A percentile compares a stretch with the other conserved stretches of the same genome.
phyloP scores from a whole-genome alignment of 768 basidiomycete species.

The Porpolomopsis calyptriformis region DNA sequence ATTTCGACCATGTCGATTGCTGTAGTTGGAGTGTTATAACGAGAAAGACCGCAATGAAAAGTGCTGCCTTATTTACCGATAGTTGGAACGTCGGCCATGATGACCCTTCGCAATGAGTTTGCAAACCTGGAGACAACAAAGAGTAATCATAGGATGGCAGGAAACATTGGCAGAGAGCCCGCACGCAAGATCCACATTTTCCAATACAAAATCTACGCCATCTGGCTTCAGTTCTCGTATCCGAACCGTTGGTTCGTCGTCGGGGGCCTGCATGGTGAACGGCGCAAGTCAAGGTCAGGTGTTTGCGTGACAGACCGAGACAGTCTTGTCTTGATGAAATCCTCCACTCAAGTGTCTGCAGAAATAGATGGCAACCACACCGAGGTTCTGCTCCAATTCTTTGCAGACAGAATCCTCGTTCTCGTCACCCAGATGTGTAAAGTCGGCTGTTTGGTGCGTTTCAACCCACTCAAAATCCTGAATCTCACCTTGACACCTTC shows the following conservation, averaged over 20 bases:
- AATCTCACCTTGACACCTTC: background rate
- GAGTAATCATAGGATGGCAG: background rate
- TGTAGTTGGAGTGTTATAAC: conserved; percentile 22
- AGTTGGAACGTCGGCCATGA: conserved; percentile 96
- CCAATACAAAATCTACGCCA: conserved; percentile 81
- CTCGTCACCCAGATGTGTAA: conserved; percentile 85
- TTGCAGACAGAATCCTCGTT: conserved; percentile 73
- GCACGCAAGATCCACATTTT: conserved; percentile 94
- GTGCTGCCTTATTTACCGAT: conserved; percentile 44
- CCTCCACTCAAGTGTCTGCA: background rate
- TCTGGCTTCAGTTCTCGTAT: conserved; percentile 81
- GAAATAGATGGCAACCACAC: background rate
- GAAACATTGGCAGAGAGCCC: conserved; percentile 19
- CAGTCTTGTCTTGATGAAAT: background rate
- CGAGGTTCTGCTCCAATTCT: conserved; percentile 19
- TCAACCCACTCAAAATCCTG: conserved; percentile 3
- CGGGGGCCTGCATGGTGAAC: conserved; percentile 28
- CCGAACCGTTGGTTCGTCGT: conserved; percentile 61
- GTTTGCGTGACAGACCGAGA: background rate
- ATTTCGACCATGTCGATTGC: conserved; percentile 98
- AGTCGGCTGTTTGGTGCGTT: conserved; percentile 71
- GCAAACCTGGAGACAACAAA: conserved; percentile 48
- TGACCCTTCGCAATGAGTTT: conserved; percentile 85
- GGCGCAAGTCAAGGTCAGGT: background rate
- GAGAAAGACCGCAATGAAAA: background rate